Evolutionary conservation across 1,139 yeast genomes (phyloP), one percentile per base, ranked within the genome.

Genomic region (Petasospora fabianii): DNA sequence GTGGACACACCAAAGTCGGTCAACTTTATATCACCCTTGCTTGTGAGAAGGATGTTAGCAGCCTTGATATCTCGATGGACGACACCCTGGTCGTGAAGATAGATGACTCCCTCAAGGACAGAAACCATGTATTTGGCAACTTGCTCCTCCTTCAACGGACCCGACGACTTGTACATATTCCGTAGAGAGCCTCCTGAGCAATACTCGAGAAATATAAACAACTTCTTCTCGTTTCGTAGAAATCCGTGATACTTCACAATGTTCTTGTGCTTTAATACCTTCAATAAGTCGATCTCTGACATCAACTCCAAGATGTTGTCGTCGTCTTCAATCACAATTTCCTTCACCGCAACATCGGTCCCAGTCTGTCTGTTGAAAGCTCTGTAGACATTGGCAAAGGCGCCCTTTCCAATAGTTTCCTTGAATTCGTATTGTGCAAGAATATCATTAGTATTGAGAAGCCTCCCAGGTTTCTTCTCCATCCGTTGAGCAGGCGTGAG

Each of bases 1-100:
- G 97, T 95, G 0, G 98, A 96, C 10, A 92, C 98, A 3, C 99
- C 99, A 64, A 92, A 92, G 60, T 92, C 99, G 60, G 98, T 92
- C 41, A 94, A 68, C 53, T 86, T 87, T n/a, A 66, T 62, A 9
- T 86, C 86, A 14, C 96, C 96, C 30, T 82, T 84, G 42, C 78
- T 77, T n/a, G 94, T 80, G 38, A 92, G 75, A 46, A 92, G 72
- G 20, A 92, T 80, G 59, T 92, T 92, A 1, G 98, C 98, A 1
- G 97, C 96, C 61, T 92, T 92, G 49, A 92, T 77, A 60, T 92
- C 98, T 48, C 98, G 73, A 62, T 92, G 98, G 16, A 94, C 90
- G 27, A 94, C 94, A 22, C 96, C 97, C 50, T 85, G 75, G 42
- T 73, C 77, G 64, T 92, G 99, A 21, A 94, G 81, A 38, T 82